Evolutionary conservation across 2,329 filamentous ascomycete species (phyloP).

Genomic region (Gnomoniopsis sp.): DNA sequence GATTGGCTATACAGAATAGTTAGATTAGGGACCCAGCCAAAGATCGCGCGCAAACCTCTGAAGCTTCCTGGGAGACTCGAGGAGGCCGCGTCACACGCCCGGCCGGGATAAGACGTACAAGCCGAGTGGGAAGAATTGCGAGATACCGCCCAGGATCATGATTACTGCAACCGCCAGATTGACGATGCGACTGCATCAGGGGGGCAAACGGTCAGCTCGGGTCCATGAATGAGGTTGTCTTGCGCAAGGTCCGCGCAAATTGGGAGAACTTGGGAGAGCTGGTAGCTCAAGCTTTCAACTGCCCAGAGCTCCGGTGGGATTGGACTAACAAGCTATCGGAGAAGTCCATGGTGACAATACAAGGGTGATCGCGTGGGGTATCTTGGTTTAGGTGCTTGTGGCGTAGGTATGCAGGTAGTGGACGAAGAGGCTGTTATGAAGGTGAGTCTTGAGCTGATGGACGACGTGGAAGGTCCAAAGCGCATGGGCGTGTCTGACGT

Average conservation of each 20-base stretch:
- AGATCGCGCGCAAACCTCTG: not conserved
- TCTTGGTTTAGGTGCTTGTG: too few species aligned
- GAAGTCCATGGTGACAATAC: slow-evolving; percentile 69
- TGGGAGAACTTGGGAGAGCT: not conserved
- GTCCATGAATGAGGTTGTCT: not conserved
- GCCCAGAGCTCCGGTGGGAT: slow-evolving; percentile 13
- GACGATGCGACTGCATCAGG: slow-evolving; percentile 72
- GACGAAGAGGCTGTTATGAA: too few species aligned
- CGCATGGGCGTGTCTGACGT: too few species aligned
- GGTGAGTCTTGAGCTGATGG: too few species aligned
- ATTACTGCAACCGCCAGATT: slow-evolving; percentile 86
- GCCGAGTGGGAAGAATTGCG: slow-evolving; percentile 61
- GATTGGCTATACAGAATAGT: slow-evolving; percentile 48
- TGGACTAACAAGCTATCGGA: slow-evolving; percentile 81
- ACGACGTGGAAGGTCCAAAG: too few species aligned
- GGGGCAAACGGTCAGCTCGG: slow-evolving; percentile 31
- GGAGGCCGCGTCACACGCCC: not conserved
- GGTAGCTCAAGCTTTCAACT: not conserved
- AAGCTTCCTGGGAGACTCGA: not conserved
- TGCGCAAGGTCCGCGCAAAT: not conserved
- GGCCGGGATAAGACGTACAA: slow-evolving; percentile 49
- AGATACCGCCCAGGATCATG: slow-evolving; percentile 81
- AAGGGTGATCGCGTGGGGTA: not conserved
- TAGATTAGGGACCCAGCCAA: not conserved
- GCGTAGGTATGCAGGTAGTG: too few species aligned